Evolutionary conservation across 2,329 filamentous ascomycete species (phyloP), one percentile per base, ranked within the genome.

Genomic region (Aspergillus unguis): DNA sequence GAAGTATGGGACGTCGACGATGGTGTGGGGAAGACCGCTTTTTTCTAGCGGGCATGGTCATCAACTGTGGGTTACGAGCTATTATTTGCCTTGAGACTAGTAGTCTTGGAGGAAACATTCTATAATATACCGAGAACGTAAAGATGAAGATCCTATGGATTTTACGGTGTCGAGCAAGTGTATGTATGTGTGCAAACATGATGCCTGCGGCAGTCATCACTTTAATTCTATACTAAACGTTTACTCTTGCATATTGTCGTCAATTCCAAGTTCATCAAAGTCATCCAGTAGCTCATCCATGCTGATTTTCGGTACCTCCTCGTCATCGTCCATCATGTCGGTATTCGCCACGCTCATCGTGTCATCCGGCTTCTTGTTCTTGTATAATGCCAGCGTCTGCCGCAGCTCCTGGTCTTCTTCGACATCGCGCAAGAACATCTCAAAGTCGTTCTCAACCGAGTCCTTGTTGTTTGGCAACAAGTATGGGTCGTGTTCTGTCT

Each of bases 341-440:
- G 87, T 75, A 2, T 53, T 46, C 26, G 46, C 58, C 47, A 59
- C 64, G n/a, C 57, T 62, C 52, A 76, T 73, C 36, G 72, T 62
- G 46, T 74, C 71, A 70, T 56, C 71, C 66, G 57, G 69, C 72
- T 63, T 81, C 77, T 80, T 74, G 33, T 74, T 74, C 68, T 92
- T 96, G 77, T 96, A 99, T 64, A 99, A 71, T 42, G 90, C 88
- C 68, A 99, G 77, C 1, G 90, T 91, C 40, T 85, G 82, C 50
- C 94, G 81, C 61, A 96, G 79, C 66, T 99, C 94, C 48, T 88
- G 82, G 70, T 99, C 94, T 69, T 97, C 92, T 74, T 99, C 95
- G 8, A 99, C 90, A 71, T 99, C 94, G 42, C 88, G 86, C 78
- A 99, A 77, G 84, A 99, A 99, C 83, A 92, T 84, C 77, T 99